These are phyloP conservation scores for Linnemannia schmuckeri DNA, from an alignment of 192 early-diverging fungal genomes.

Conservation along the genomic window DNA sequence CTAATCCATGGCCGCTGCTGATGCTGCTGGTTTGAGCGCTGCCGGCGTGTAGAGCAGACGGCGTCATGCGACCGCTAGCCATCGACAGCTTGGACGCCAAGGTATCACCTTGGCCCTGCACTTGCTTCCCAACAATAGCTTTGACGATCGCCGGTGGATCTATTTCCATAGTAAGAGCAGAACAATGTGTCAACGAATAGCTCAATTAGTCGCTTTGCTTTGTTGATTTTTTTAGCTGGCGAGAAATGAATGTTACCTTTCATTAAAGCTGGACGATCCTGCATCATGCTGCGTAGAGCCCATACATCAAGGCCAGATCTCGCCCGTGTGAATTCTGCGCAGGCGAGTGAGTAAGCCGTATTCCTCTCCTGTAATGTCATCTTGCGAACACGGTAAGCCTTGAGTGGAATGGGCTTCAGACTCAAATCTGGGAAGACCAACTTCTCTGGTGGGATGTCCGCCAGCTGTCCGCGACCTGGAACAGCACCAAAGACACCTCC, in stretches of 20 bases:
- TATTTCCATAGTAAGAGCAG: background rate
- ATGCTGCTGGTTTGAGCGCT: conserved; percentile 1
- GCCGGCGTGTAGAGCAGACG: conserved; percentile 9
- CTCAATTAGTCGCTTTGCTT: background rate
- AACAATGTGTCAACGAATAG: background rate
- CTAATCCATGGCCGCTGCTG: conserved; percentile 14
- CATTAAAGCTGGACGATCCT: conserved; percentile 47
- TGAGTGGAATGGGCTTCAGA: conserved; percentile 34
- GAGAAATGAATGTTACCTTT: conserved; percentile 23
- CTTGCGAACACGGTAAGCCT: conserved; percentile 39
- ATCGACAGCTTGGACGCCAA: background rate
- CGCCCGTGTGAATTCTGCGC: conserved; percentile 42
- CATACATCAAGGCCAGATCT: conserved; percentile 41
- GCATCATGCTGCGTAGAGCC: conserved; percentile 43
- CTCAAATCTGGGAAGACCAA: conserved; percentile 48
- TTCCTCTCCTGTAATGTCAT: conserved; percentile 33
- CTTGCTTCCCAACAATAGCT: conserved; percentile 30
- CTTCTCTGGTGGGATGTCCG: conserved; percentile 16
- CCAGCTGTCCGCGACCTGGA: conserved; percentile 14
- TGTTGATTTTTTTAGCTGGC: background rate
- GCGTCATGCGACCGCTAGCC: conserved; percentile 18
- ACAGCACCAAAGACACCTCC: conserved; percentile 37
- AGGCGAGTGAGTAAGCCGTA: conserved; percentile 24
- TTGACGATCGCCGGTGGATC: conserved; percentile 44
- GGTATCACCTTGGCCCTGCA: background rate